Conservation (phyloP, 2,329 filamentous ascomycete genomes). For the Hansfordia pulvinata region DNA sequence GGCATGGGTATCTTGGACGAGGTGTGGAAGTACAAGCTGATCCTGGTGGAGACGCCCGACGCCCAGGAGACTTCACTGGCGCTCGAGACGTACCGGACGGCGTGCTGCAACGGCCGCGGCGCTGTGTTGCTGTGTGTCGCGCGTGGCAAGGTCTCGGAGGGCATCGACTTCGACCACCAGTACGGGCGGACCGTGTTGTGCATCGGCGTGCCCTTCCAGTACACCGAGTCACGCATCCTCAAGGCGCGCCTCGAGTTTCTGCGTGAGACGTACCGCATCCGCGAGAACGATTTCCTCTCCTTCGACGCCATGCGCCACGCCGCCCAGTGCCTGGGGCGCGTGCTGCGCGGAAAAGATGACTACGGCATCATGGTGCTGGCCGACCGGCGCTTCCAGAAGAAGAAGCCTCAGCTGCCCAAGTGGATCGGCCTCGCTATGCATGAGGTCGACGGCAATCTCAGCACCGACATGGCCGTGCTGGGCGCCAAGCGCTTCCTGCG, state of each 20-base stretch:
- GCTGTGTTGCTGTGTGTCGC: conserved; percentile 91
- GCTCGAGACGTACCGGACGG: conserved; percentile 90
- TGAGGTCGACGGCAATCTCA: conserved; percentile 78
- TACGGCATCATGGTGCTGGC: conserved; percentile 99
- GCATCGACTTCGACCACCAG: conserved; percentile 98
- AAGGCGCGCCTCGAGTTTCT: conserved; percentile 93
- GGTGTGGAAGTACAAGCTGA: conserved; percentile 98
- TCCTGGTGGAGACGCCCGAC: conserved; percentile 93
- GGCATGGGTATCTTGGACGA: conserved; percentile 95
- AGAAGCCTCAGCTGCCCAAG: conserved; percentile 78
- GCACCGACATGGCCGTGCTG: conserved; percentile 88
- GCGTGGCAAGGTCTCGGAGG: conserved; percentile 91
- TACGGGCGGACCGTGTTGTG: conserved; percentile 92
- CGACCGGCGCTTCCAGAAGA: conserved; percentile 86
- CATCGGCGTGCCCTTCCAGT: conserved; percentile 96
- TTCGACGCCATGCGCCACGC: conserved; percentile 99
- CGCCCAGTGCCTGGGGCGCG: conserved; percentile 88
- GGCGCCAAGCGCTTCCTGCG: conserved; percentile 80
- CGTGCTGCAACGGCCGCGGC: conserved; percentile 91
- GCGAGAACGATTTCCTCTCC: conserved; percentile 93
- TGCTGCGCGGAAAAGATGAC: conserved; percentile 91
- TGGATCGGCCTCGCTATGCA: conserved; percentile 88
- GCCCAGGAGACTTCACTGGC: conserved; percentile 93
- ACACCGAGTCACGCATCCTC: conserved; percentile 92
- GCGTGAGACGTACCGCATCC: conserved; percentile 92